These are phyloP conservation scores for Phytophthora idaei DNA, from an alignment of 352 stramenopile species.

Conservation along the genomic window DNA sequence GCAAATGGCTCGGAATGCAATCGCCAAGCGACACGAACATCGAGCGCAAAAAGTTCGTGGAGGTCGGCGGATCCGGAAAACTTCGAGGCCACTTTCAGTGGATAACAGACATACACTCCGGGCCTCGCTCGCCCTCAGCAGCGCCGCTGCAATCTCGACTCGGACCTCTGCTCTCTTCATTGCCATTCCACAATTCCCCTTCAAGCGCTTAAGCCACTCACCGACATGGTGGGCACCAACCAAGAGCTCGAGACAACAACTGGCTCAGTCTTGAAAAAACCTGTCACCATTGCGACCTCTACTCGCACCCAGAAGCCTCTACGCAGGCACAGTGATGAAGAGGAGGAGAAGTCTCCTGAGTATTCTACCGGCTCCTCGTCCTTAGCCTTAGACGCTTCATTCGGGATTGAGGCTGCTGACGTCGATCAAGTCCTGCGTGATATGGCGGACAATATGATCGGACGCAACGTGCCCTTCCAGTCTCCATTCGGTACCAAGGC, in stretches of 20 bases:
- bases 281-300: constrained; percentile 9
- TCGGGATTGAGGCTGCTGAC: constrained; percentile 16
- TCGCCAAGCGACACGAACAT: not conserved
- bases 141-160: not conserved
- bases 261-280: constrained; percentile 20
- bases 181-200: constrained; percentile 26
- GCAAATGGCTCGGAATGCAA: constrained; percentile 18
- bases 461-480: constrained; percentile 52
- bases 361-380: constrained; percentile 26
- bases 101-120: constrained; percentile 11
- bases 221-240: constrained; percentile 30
- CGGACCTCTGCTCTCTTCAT: not conserved
- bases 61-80: constrained; percentile 14
- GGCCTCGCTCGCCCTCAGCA: constrained; percentile 7
- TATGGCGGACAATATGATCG: constrained; percentile 56
- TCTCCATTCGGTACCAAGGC: constrained; percentile 75
- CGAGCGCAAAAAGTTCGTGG: constrained; percentile 8
- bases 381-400: constrained; percentile 28
- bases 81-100: constrained; percentile 8
- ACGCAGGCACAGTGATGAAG: constrained; percentile 5
- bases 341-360: constrained; percentile 18
- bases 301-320: constrained; percentile 17
- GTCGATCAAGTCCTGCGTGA: constrained; percentile 34
- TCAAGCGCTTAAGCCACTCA: constrained; percentile 2
- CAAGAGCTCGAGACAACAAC: constrained; percentile 20